Conservation (phyloP, 441 rosid species). For the Pelargonium australe region DNA sequence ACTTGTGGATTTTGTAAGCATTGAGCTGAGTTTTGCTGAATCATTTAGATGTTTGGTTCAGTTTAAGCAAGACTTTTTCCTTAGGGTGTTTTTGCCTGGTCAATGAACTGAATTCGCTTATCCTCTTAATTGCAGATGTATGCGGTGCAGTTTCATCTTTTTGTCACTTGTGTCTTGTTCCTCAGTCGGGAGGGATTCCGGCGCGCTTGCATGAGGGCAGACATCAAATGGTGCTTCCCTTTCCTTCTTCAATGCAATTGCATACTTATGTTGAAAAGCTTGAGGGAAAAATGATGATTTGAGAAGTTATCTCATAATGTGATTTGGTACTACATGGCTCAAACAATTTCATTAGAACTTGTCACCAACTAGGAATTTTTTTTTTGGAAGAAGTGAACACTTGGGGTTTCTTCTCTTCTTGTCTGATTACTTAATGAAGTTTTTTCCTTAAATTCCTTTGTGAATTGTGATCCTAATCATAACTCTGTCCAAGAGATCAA, state of each 20-base stretch:
- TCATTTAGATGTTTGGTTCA: neutral
- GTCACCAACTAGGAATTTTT: no score
- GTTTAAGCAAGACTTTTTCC: neutral
- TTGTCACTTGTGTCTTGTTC: conserved; percentile 79
- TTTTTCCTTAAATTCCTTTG: no score
- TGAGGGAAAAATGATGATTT: neutral
- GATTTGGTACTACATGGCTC: neutral
- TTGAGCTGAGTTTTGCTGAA: neutral
- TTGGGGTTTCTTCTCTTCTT: neutral
- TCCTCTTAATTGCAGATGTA: conserved; percentile 50
- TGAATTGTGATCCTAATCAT: neutral
- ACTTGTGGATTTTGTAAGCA: neutral
- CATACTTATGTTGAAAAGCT: neutral
- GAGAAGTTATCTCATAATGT: neutral
- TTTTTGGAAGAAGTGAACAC: neutral
- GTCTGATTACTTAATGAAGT: neutral
- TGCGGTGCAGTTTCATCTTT: conserved; percentile 86
- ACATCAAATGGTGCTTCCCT: conserved; percentile 45
- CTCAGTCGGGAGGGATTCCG: conserved; percentile 95
- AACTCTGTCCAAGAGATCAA: neutral
- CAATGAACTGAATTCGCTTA: conserved; percentile 6
- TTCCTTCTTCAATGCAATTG: conserved; percentile 3
- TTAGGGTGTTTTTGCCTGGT: neutral
- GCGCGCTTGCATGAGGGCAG: conserved; percentile 88
- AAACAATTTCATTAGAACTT: neutral